These are phyloP conservation scores for Bipolaris bicolor DNA, from an alignment of 2,329 filamentous ascomycete genomes.

Conservation along the genomic window DNA sequence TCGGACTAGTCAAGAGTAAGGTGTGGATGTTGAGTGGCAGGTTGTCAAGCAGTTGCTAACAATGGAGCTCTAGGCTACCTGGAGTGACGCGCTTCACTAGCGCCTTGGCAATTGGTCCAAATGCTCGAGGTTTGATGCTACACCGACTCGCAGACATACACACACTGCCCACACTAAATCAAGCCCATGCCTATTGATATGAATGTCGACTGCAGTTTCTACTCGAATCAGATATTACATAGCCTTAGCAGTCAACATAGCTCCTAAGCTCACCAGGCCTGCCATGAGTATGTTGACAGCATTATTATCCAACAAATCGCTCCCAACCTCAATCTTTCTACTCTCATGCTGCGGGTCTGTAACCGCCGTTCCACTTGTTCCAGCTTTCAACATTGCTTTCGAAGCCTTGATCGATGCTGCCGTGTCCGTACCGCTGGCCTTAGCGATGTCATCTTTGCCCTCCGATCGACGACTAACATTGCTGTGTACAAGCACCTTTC, in stretches of 20 bases:
- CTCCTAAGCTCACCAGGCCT: constrained; percentile 75
- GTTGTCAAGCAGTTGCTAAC: constrained; percentile 16
- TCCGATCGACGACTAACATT: constrained; percentile 52
- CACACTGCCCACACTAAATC: not conserved
- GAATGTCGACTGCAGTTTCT: constrained; percentile 28
- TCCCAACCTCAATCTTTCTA: constrained; percentile 65
- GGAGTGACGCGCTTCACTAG: constrained; percentile 42
- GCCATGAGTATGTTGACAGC: constrained; percentile 95
- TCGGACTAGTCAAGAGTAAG: not conserved
- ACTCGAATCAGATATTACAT: constrained; percentile 41
- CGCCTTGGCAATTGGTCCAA: constrained; percentile 31
- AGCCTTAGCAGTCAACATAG: constrained; percentile 63
- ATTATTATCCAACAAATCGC: constrained; percentile 89
- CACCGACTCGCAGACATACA: not conserved
- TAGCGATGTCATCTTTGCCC: constrained; percentile 47
- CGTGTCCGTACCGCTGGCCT: constrained; percentile 37
- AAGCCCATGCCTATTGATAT: not conserved
- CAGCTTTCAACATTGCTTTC: constrained; percentile 43
- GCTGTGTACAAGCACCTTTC: constrained; percentile 56
- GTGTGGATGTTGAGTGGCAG: constrained; percentile 8
- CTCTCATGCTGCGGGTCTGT: constrained; percentile 52
- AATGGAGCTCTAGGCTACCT: constrained; percentile 23
- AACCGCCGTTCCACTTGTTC: constrained; percentile 29
- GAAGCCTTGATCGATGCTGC: constrained; percentile 29
- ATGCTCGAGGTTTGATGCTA: not conserved